A percentile compares a stretch with the other conserved stretches of the same genome.
These are phyloP conservation scores for Pseudocercospora musae DNA, from an alignment of 2,329 filamentous ascomycete genomes.

Conservation along the genomic window DNA sequence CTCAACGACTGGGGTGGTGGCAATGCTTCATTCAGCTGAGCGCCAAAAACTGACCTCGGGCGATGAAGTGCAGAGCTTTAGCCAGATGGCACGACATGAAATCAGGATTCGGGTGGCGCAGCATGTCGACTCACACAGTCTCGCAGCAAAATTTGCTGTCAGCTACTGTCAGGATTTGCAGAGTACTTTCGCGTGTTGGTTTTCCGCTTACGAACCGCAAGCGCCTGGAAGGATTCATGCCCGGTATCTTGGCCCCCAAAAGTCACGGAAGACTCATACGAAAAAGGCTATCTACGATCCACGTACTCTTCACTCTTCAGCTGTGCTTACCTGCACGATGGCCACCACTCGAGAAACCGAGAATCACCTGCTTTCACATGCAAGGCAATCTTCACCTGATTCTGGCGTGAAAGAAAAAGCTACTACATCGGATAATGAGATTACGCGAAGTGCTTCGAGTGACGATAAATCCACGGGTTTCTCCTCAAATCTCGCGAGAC, in stretches of 20 bases:
- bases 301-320: not conserved
- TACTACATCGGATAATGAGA: not conserved
- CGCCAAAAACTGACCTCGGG: not conserved
- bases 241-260: no score
- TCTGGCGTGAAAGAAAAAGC: not conserved
- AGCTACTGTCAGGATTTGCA: not conserved
- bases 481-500: not conserved
- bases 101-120: not conserved
- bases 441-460: not conserved
- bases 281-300: no score
- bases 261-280: no score
- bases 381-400: not conserved
- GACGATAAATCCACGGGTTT: not conserved
- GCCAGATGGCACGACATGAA: not conserved
- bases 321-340: not conserved
- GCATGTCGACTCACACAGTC: not conserved
- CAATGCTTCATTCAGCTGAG: not conserved
- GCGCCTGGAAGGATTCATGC: no score
- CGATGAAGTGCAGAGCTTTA: not conserved
- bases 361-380: not conserved
- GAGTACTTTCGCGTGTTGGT: not conserved
- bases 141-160: not conserved
- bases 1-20: not conserved
- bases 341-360: not conserved
- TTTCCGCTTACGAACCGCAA: no score